Evolutionary conservation across 192 early-diverging fungal species (phyloP).

Genomic region (Neocallimastix lanati): DNA sequence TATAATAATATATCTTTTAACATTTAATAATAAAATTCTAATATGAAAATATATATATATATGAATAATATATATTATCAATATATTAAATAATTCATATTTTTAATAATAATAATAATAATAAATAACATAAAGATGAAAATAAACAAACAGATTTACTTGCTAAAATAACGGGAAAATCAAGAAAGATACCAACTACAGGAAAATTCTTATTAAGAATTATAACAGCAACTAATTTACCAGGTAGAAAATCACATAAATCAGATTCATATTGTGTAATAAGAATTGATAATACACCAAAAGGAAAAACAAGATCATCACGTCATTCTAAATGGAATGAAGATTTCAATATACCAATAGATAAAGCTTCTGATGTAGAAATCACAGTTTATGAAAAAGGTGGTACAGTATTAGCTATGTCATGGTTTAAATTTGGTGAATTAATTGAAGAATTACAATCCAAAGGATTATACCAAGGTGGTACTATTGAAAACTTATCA

Average conservation of each 20-base stretch:
- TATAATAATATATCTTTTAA: too few relatives aligned
- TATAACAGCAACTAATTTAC: slow-evolving; percentile 50
- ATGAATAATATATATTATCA: not conserved
- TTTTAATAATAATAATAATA: not conserved
- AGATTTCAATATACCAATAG: slow-evolving; percentile 69
- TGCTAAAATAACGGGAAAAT: not conserved
- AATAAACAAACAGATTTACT: not conserved
- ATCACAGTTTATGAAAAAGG: slow-evolving; percentile 71
- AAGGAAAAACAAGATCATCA: not conserved
- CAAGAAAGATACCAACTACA: not conserved
- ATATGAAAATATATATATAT: not conserved
- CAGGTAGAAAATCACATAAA: slow-evolving; percentile 28
- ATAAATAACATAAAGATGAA: not conserved
- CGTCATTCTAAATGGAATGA: slow-evolving; percentile 1
- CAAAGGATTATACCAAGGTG: slow-evolving; percentile 4
- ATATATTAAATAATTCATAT: too few relatives aligned
- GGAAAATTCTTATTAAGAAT: slow-evolving; percentile 30
- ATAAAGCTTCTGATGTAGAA: slow-evolving; percentile 83
- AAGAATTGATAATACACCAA: slow-evolving; percentile 21
- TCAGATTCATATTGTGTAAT: slow-evolving; percentile 37
- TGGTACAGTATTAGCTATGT: slow-evolving; percentile 52
- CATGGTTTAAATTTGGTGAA: slow-evolving; percentile 89
- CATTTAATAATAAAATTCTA: too few relatives aligned
- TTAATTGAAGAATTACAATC: slow-evolving; percentile 62
- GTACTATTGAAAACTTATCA: not conserved